Evolutionary conservation across 257 asterid species (phyloP), one percentile per base, ranked within the genome.

Genomic region (Lycium ferocissimum): DNA sequence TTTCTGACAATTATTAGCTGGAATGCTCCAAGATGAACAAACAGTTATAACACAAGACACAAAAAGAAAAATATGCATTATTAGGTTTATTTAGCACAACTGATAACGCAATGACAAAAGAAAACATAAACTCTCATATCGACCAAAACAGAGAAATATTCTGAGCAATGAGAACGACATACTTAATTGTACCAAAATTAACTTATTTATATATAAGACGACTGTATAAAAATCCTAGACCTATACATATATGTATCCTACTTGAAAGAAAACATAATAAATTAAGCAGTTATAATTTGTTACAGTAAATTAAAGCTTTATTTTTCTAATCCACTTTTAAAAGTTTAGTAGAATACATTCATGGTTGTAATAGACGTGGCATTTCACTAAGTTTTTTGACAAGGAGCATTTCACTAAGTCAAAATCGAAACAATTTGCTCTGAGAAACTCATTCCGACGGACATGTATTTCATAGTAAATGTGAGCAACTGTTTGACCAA

Each of bases 401-500:
- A 70, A 40, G 54, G 54, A 15, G 65, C 65, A 53, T 53, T 53
- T 78, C 63, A 78, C 9, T 4, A 78, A 53, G 17, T 78, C 43
- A 78, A 33, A 78, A 33, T 26, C 22, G 4, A 78, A 53, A 53
- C 15, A 37, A 33, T 53, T 78, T 53, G 33, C 33, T 35, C 82
- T 3, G 33, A 13, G 82, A 78, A 14, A 53, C 49, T 53, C 62
- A 51, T 14, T 78, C 35, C 2, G 4, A 78, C 1, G 8, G 65
- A 54, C 49, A 53, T 78, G 65, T 79, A 49, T 54, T 1, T 61
- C 79, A 71, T 79, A 51, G 78, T 45, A 82, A 81, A 61, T 51
- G 80, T 11, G 66, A 86, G 66, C 65, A 78, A 78, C 43, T 22
- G 33, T 40, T 53, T 57, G 62, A 78, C 82, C 61, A 15, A 53